Base-by-base conservation (phyloP, 2,329 filamentous ascomycete species). In the Capronia americana region DNA sequence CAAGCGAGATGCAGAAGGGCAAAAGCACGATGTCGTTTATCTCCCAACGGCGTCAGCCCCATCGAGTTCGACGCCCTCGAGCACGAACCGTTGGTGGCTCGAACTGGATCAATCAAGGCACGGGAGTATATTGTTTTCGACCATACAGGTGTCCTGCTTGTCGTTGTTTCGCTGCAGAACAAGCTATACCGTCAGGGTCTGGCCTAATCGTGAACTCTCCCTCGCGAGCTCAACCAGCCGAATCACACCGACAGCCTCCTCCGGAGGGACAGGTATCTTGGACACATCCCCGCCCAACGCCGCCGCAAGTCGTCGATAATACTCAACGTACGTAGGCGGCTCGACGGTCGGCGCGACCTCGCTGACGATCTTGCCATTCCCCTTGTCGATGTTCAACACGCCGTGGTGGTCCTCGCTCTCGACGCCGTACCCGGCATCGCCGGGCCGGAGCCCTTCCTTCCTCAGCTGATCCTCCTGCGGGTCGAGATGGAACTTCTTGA, bases 381-480 rank as follows among this genome's bases (percentile, higher is more conserved):
- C 82, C 2, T 82, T 80, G 1, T 89, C 76, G 4, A 86, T 80
- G 7, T 86, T 86, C 69, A 93, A 77, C 65, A 75, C 84, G 69
- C 89, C 88, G 61, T 86, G 85, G 70, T 83, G 82, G 46, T 85
- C 81, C 58, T 82, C 79, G 10, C 83, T 80, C 73, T 93, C 91
- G 46, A 85, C 76, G 1, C 89, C 92, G 73, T 92, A 93, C 3
- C 80, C 84, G 3, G 82, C 75, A 63, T 91, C 87, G 0, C 83
- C 83, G 6, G 88, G 87, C 75, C 82, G 84, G 71, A 86, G 77
- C 8, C 91, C 91, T 1, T 79, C 82, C 76, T 86, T 86, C 56
- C 65, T 64, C 61, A 93, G 83, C 76, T 92, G 90, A 63, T 88
- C 86, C 79, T 95, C 92, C 77, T 94, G 91, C 1, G 87, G 81